phyloP scores from a whole-genome alignment of 2,329 filamentous ascomycete genomes.

The Coccinonectria pachysandricola region DNA sequence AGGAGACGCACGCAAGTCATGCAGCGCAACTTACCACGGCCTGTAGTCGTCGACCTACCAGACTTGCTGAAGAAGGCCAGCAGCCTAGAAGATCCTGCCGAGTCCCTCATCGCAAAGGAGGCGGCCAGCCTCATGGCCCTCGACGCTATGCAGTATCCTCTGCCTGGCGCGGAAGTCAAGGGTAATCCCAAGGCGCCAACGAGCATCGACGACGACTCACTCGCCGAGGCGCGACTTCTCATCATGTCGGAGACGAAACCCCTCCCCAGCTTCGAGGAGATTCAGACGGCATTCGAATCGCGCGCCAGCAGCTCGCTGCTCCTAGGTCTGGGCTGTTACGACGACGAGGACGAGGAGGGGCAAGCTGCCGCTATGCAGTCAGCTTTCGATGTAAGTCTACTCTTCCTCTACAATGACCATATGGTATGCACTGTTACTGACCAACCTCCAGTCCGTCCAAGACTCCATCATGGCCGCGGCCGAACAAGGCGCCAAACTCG shows the following conservation, averaged over 20 bases:
- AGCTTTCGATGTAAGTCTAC: constrained; percentile 64
- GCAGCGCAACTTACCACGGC: constrained; percentile 72
- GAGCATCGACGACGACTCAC: constrained; percentile 56
- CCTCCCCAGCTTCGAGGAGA: constrained; percentile 36
- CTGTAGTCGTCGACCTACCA: constrained; percentile 60
- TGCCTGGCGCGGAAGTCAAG: constrained; percentile 56
- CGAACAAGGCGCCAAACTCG: constrained; percentile 73
- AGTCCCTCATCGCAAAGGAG: constrained; percentile 64
- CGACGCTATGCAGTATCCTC: constrained; percentile 65
- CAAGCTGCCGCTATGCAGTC: constrained; percentile 51
- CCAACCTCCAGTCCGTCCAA: constrained; percentile 49
- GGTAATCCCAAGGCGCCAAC: constrained; percentile 51
- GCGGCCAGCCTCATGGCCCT: constrained; percentile 70
- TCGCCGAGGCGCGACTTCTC: constrained; percentile 67
- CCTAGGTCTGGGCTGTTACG: constrained; percentile 72
- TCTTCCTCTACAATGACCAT: not conserved
- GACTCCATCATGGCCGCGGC: constrained; percentile 63
- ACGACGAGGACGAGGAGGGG: constrained; percentile 63
- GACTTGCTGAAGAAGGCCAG: constrained; percentile 55
- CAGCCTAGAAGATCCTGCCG: constrained; percentile 50
- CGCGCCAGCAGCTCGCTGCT: constrained; percentile 49
- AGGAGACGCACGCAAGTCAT: constrained; percentile 84
- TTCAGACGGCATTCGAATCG: constrained; percentile 43
- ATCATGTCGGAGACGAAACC: constrained; percentile 60
- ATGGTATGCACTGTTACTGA: constrained; percentile 7